Percentiles rank a stretch among this genome's conserved stretches.
phyloP scores from a whole-genome alignment of 345 rosid species.

The Salix udensis region DNA sequence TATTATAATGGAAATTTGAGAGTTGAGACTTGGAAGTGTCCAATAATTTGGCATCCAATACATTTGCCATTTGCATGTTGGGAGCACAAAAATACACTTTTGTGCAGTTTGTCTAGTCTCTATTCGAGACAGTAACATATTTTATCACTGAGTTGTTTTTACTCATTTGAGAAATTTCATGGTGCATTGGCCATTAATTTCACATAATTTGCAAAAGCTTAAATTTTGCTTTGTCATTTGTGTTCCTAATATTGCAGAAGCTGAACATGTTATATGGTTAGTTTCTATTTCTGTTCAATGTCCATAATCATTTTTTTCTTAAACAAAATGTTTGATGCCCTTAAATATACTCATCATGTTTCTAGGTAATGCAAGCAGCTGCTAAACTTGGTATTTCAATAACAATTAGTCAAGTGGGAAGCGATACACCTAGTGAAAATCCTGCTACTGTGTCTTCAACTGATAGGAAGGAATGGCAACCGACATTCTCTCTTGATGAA shows the following conservation, averaged over 20 bases:
- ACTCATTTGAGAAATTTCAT: not conserved
- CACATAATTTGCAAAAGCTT: conserved; percentile 3
- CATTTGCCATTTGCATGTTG: not conserved
- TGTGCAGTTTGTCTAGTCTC: not conserved
- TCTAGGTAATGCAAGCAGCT: conserved; percentile 81
- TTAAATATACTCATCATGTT: conserved; percentile 15
- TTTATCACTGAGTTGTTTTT: not conserved
- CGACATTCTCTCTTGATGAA: conserved; percentile 70
- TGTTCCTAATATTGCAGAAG: not conserved
- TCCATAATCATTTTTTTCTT: not conserved
- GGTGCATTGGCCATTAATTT: not conserved
- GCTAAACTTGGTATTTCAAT: conserved; percentile 66
- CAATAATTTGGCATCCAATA: not conserved
- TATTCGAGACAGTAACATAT: not conserved
- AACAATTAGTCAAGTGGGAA: conserved; percentile 74
- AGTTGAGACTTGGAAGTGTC: not conserved
- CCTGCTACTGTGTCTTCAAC: conserved; percentile 44
- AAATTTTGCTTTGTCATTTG: not conserved
- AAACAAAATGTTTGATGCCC: too few species aligned
- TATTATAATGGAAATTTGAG: not conserved
- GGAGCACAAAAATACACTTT: not conserved
- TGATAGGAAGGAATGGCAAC: conserved; percentile 80
- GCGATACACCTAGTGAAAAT: conserved; percentile 43
- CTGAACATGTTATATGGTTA: not conserved
- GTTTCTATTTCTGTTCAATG: not conserved